Base-by-base conservation (phyloP, 345 rosid genomes). In the Punica granatum region DNA sequence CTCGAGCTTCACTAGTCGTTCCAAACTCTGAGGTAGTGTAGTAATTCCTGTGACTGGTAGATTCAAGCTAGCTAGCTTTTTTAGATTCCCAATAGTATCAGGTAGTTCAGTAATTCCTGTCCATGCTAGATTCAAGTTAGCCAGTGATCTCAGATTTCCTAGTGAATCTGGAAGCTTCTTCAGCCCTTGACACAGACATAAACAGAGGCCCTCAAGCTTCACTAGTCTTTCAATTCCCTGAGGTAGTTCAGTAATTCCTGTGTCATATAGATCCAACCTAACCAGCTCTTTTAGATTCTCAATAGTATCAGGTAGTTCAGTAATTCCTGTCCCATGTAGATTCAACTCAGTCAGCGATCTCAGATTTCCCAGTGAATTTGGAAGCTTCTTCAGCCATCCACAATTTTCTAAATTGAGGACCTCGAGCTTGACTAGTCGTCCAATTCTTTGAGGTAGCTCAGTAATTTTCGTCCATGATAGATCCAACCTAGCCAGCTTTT, bases 141-240 rank as follows among this genome's bases (percentile, higher is more conserved):
- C 21, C 66, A 60, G 7, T n/a, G 72, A 61, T 61, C n/a, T 37
- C 28, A 60, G 37, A 30, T 69, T 31, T 33, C 66, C 60, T 21
- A 69, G 7, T 8, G 13, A 56, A 0, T n/a, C n/a, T n/a, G n/a
- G n/a, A n/a, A n/a, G n/a, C n/a, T n/a, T n/a, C n/a, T n/a, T 68
- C 28, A 69, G 26, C 0, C 4, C 7, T 19, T 2, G 9, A 39
- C 72, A 69, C 8, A 42, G 1, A 0, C 7, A 1, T 13, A 69
- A 53, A 19, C 35, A 19, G 37, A 61, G 21, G 16, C 37, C 0
- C 1, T 21, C 18, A 25, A 69, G 34, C 13, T 69, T 60, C 59
- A 3, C 39, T 32, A 69, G 59, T 30, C 14, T 19, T n/a, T 46
- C 60, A 34, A 69, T 4, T 11, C 42, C 21, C 19, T 9, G 4